A percentile compares a stretch with the other conserved stretches of the same genome.
Conservation (phyloP, 2,329 filamentous ascomycete species). For the Xylariaceae sp. region DNA sequence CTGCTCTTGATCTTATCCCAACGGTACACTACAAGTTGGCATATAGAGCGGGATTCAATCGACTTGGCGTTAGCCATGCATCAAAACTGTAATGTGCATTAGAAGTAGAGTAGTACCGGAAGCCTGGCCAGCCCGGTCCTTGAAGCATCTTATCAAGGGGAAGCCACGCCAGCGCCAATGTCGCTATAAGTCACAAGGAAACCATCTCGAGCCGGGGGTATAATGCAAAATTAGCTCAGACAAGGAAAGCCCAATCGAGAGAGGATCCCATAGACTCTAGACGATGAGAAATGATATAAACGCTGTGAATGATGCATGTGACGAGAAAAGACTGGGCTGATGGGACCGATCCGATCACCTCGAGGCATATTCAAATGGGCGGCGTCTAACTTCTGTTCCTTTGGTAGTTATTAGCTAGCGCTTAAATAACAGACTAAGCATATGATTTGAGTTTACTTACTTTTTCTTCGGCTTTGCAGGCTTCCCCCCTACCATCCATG, state of each 20-base stretch:
- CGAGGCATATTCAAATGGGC: not conserved
- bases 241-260: conserved; percentile 28
- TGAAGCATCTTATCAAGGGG: conserved; percentile 28
- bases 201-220: conserved; percentile 40
- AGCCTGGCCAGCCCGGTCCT: conserved; percentile 10
- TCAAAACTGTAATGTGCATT: conserved; percentile 23
- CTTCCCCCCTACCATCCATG: conserved; percentile 42
- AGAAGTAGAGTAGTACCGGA: conserved; percentile 21
- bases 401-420: conserved; percentile 7
- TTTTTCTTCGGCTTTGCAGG: conserved; percentile 42
- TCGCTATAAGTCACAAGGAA: conserved; percentile 36
- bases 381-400: conserved; percentile 11
- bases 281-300: conserved; percentile 21
- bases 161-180: conserved; percentile 34
- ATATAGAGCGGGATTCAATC: conserved; percentile 2
- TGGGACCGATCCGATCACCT: not conserved
- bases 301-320: conserved; percentile 11
- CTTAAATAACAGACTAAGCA: not conserved
- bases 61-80: conserved; percentile 6
- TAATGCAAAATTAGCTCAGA: conserved; percentile 42
- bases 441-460: conserved; percentile 32
- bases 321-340: conserved; percentile 3
- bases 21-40: conserved; percentile 16
- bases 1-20: conserved; percentile 30
- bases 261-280: conserved; percentile 31